Evolutionary conservation across 176 grass and related monocot species (phyloP).

Genomic region (Elymus sibiricus): DNA sequence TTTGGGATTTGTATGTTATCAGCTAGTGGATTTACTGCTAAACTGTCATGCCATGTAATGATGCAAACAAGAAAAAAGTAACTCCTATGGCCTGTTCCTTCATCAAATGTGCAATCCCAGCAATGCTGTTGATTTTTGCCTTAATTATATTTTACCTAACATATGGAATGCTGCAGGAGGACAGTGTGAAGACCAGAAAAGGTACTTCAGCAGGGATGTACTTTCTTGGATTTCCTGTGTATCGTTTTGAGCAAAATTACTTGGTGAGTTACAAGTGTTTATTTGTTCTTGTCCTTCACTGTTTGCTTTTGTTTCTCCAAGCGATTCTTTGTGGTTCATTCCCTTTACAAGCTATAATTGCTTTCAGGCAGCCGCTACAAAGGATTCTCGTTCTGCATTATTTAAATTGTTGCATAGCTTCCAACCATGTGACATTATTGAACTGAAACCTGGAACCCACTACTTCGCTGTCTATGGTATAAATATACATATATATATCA

Average conservation of each 20-base stretch:
- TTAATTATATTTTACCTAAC: neutral
- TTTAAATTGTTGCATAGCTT: slow-evolving; percentile 96
- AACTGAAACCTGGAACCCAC: slow-evolving; percentile 84
- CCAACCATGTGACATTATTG: slow-evolving; percentile 90
- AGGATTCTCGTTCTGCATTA: slow-evolving; percentile 69
- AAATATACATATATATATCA: no score
- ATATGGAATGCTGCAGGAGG: slow-evolving; percentile 55
- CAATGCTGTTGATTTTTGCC: no score
- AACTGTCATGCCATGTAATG: no score
- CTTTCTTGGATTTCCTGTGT: slow-evolving; percentile 88
- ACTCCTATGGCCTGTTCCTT: no score
- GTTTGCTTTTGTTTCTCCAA: neutral
- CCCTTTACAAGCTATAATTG: slow-evolving; percentile 12
- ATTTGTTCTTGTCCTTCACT: neutral
- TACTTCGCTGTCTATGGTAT: slow-evolving; percentile 96
- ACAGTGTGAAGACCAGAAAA: slow-evolving; percentile 63
- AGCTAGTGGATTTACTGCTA: no score
- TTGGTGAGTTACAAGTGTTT: slow-evolving; percentile 25
- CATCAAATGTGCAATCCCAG: no score
- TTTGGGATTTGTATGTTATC: no score
- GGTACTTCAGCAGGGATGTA: slow-evolving; percentile 75
- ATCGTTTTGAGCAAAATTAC: slow-evolving; percentile 73
- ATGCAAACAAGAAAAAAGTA: no score
- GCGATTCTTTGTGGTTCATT: neutral
- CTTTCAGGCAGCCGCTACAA: slow-evolving; percentile 55